Conservation (phyloP, 2,329 filamentous ascomycete species). For the Calonectria honghensis region DNA sequence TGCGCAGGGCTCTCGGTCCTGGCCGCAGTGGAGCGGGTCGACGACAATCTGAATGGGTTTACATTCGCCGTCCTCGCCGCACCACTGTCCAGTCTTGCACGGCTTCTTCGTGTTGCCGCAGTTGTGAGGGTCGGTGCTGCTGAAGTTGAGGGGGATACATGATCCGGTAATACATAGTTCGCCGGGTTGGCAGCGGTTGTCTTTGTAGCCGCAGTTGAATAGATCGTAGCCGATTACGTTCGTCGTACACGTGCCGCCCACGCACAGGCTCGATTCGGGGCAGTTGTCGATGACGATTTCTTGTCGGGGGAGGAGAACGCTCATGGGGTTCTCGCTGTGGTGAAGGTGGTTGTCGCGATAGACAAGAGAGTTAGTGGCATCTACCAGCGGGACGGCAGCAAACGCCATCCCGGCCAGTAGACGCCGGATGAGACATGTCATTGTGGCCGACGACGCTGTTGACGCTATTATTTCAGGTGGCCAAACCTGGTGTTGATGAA, state of each 20-base stretch:
- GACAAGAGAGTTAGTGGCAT: conserved; percentile 35
- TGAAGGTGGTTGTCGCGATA: conserved; percentile 33
- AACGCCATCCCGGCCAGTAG: conserved; percentile 35
- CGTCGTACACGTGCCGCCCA: conserved; percentile 39
- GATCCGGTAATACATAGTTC: conserved; percentile 39
- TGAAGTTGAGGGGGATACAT: conserved; percentile 41
- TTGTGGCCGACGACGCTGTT: conserved; percentile 30
- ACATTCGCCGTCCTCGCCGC: conserved; percentile 37
- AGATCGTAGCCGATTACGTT: conserved; percentile 39
- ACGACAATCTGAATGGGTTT: conserved; percentile 41
- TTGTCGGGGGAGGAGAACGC: conserved; percentile 39
- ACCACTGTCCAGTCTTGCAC: conserved; percentile 41
- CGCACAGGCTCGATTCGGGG: conserved; percentile 40
- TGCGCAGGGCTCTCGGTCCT: conserved; percentile 23
- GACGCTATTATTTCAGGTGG: conserved; percentile 24
- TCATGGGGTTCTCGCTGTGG: conserved; percentile 33
- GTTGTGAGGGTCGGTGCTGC: conserved; percentile 36
- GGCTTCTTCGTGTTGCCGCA: conserved; percentile 32
- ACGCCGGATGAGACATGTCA: conserved; percentile 41
- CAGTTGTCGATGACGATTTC: conserved; percentile 38
- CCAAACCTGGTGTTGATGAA: conserved; percentile 28
- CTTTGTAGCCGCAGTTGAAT: conserved; percentile 37
- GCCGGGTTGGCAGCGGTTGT: conserved; percentile 29
- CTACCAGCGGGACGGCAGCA: conserved; percentile 33
- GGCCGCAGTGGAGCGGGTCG: conserved; percentile 39